Conservation (phyloP, 192 early-diverging fungal genomes). For the Podila clonocystis region DNA sequence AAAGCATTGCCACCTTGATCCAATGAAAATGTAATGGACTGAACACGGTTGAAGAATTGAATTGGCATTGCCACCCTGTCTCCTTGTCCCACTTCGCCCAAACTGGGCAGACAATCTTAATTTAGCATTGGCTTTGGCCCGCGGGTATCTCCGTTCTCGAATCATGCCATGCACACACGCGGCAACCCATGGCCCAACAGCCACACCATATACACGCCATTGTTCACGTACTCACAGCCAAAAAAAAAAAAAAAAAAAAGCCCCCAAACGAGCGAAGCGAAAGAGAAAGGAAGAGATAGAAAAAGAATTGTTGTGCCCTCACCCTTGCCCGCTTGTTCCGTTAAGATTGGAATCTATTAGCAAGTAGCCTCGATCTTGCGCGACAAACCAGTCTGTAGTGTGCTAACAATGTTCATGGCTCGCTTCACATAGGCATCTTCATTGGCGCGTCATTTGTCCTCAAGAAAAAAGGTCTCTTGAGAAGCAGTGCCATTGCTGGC, state of each 20-base stretch:
- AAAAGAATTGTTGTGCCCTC: not conserved
- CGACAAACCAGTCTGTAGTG: not conserved
- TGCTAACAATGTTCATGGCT: not conserved
- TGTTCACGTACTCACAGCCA: not conserved
- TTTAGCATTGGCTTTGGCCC: slow-evolving; percentile 14
- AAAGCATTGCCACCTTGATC: not conserved
- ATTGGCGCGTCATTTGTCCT: slow-evolving; percentile 95
- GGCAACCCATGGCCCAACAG: no score
- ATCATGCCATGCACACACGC: not conserved
- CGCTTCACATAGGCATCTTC: slow-evolving; percentile 69
- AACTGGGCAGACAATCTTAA: not conserved
- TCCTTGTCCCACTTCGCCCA: not conserved
- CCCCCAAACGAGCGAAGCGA: not conserved
- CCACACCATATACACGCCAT: not conserved
- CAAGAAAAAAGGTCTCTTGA: slow-evolving; percentile 94
- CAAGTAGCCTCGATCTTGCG: not conserved
- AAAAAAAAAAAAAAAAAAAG: not conserved
- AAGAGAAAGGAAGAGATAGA: not conserved
- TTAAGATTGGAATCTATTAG: not conserved
- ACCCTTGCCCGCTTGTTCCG: not conserved
- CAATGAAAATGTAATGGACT: not conserved
- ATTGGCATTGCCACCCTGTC: not conserved
- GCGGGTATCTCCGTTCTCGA: not conserved
- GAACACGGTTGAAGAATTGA: not conserved
- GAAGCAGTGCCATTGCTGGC: slow-evolving; percentile 57